Conservation (phyloP, 2,329 filamentous ascomycete species). For the Biscogniauxia sp. region DNA sequence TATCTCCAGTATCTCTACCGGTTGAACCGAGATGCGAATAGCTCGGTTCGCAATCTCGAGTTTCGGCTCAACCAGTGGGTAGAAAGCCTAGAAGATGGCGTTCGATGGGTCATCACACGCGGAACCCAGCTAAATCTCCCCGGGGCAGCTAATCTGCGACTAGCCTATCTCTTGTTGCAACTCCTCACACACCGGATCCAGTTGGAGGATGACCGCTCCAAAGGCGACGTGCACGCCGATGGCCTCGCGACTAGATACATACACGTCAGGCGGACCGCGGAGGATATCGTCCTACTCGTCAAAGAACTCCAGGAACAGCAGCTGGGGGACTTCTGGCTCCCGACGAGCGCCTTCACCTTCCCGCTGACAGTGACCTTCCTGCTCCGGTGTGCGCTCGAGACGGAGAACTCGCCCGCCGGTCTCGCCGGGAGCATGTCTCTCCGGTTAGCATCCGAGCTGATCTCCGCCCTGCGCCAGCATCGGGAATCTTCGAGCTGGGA, state of each 20-base stretch:
- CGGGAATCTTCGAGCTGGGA: slow-evolving; percentile 45
- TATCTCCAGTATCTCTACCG: slow-evolving; percentile 38
- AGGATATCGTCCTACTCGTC: slow-evolving; percentile 48
- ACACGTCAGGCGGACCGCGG: slow-evolving; percentile 42
- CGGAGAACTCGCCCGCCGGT: slow-evolving; percentile 35
- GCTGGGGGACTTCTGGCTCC: slow-evolving; percentile 49
- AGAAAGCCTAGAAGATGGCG: slow-evolving; percentile 37
- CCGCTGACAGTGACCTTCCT: slow-evolving; percentile 49
- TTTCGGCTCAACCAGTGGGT: slow-evolving; percentile 40
- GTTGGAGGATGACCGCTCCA: slow-evolving; percentile 36
- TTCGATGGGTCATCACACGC: slow-evolving; percentile 41
- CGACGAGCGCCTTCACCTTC: slow-evolving; percentile 46
- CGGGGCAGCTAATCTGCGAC: slow-evolving; percentile 49
- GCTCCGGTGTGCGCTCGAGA: slow-evolving; percentile 46
- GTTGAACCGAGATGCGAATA: slow-evolving; percentile 28
- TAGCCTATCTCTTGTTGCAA: slow-evolving; percentile 48
- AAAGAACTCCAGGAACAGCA: slow-evolving; percentile 44
- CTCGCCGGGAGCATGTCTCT: slow-evolving; percentile 40
- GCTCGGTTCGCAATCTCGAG: slow-evolving; percentile 5
- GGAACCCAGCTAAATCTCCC: slow-evolving; percentile 40
- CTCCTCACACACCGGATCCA: slow-evolving; percentile 47
- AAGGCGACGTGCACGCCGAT: slow-evolving; percentile 21
- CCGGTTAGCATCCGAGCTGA: slow-evolving; percentile 41
- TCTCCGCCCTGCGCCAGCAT: slow-evolving; percentile 39
- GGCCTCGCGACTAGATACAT: slow-evolving; percentile 35